A percentile compares a stretch with the other conserved stretches of the same genome.
Conservation (phyloP, 495 filamentous ascomycete genomes). For the Collariella sp. region DNA sequence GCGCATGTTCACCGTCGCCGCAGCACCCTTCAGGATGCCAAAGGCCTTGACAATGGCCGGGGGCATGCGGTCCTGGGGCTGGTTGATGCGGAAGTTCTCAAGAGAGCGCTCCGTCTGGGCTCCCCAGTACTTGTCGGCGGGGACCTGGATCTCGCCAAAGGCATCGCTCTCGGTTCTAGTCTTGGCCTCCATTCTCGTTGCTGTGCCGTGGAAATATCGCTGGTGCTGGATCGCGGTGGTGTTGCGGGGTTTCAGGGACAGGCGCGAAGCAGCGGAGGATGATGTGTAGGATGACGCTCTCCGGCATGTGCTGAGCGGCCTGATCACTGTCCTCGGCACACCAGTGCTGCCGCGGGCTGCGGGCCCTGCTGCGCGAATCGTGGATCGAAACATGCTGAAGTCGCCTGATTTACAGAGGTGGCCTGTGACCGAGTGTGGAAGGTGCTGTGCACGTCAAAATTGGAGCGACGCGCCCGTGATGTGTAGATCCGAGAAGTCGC, state of each 20-base stretch:
- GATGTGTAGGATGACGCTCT: neutral
- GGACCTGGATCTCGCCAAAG: slow-evolving; percentile 91
- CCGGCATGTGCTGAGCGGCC: slow-evolving; percentile 35
- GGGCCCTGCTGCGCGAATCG: slow-evolving; percentile 33
- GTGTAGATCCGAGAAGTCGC: neutral
- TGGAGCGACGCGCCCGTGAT: neutral
- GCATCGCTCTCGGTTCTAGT: slow-evolving; percentile 88
- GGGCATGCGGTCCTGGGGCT: slow-evolving; percentile 97
- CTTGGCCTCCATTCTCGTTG: slow-evolving; percentile 41
- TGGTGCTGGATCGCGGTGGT: slow-evolving; percentile 13
- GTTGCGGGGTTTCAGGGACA: slow-evolving; percentile 13
- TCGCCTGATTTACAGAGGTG: slow-evolving; percentile 11
- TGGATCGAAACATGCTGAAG: slow-evolving; percentile 39
- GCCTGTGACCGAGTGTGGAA: neutral
- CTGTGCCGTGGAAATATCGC: slow-evolving; percentile 41
- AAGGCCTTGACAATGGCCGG: slow-evolving; percentile 86
- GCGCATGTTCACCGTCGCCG: slow-evolving; percentile 91
- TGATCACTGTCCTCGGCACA: slow-evolving; percentile 35
- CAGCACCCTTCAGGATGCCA: slow-evolving; percentile 94
- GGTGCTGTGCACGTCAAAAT: neutral
- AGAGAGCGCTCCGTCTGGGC: slow-evolving; percentile 96
- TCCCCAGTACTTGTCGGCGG: slow-evolving; percentile 95
- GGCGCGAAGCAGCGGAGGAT: slow-evolving; percentile 3
- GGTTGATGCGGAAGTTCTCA: slow-evolving; percentile 97
- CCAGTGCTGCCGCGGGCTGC: slow-evolving; percentile 28